A percentile compares a stretch with the other conserved stretches of the same genome.
Evolutionary conservation across 371 early-diverging fungal species (phyloP).

Genomic region (Parasitella parasitica): DNA sequence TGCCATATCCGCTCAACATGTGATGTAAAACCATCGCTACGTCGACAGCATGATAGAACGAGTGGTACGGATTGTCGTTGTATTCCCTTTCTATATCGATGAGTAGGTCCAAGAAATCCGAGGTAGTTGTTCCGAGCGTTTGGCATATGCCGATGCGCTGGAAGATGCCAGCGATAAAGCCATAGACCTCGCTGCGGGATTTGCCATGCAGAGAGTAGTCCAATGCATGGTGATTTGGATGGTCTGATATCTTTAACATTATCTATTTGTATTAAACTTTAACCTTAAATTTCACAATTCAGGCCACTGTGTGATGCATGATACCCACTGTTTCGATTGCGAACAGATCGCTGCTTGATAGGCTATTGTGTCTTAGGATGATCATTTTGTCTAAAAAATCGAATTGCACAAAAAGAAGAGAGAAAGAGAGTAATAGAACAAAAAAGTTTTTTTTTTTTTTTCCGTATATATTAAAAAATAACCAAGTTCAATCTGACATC

Average conservation of each 20-base stretch:
- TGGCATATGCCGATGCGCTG: slow-evolving; percentile 55
- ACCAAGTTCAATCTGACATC: not conserved
- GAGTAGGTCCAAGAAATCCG: slow-evolving; percentile 75
- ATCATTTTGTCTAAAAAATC: slow-evolving; percentile 16
- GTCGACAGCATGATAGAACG: slow-evolving; percentile 87
- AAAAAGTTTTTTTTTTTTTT: not conserved
- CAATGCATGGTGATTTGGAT: slow-evolving; percentile 35
- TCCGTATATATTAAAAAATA: not conserved
- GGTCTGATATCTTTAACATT: slow-evolving; percentile 30
- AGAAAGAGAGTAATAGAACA: not conserved
- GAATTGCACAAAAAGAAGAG: not conserved
- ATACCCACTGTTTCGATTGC: slow-evolving; percentile 20
- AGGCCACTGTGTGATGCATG: not conserved
- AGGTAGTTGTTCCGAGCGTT: slow-evolving; percentile 56
- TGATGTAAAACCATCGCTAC: slow-evolving; percentile 79
- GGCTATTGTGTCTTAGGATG: slow-evolving; percentile 15
- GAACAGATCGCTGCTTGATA: slow-evolving; percentile 19
- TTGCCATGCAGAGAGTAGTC: slow-evolving; percentile 70
- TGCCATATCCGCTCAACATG: slow-evolving; percentile 63
- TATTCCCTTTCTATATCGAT: slow-evolving; percentile 80
- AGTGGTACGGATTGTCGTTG: slow-evolving; percentile 81
- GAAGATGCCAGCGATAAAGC: slow-evolving; percentile 68
- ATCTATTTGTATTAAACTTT: slow-evolving; percentile 15
- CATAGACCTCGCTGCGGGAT: slow-evolving; percentile 67
- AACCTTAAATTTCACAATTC: not conserved